Percentiles rank a stretch among this genome's conserved stretches.
phyloP scores from a whole-genome alignment of 1,284 basidiomycete species.

The Stygiomarasmius scandens region DNA sequence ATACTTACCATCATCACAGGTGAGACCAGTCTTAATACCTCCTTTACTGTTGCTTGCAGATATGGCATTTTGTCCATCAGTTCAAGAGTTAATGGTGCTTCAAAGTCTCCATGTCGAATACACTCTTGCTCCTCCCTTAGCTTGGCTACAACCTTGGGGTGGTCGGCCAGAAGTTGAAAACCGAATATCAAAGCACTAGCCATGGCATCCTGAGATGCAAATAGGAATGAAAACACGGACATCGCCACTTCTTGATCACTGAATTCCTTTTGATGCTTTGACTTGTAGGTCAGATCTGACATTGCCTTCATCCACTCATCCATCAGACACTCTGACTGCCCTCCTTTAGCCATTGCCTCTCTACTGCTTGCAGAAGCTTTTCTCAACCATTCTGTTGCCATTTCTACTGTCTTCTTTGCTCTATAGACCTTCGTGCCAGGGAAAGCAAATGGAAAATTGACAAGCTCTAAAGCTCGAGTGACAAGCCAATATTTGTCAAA shows the following conservation, averaged over 20 bases:
- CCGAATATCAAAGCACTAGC: slow-evolving; percentile 90
- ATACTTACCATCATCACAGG: slow-evolving; percentile 86
- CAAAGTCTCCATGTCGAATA: slow-evolving; percentile 79
- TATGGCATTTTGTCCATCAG: slow-evolving; percentile 93
- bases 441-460: slow-evolving; percentile 95
- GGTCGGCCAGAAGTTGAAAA: slow-evolving; percentile 95
- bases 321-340: slow-evolving; percentile 86
- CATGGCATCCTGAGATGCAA: slow-evolving; percentile 99
- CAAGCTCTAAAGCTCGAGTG: slow-evolving; percentile 93
- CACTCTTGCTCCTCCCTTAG: slow-evolving; percentile 90
- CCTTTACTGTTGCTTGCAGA: slow-evolving; percentile 89
- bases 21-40: slow-evolving; percentile 87
- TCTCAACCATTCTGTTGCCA: slow-evolving; percentile 83
- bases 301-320: slow-evolving; percentile 91
- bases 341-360: slow-evolving; percentile 80
- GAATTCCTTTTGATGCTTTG: slow-evolving; percentile 85
- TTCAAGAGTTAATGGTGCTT: slow-evolving; percentile 86
- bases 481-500: slow-evolving; percentile 96
- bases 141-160: slow-evolving; percentile 88
- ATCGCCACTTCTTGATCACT: slow-evolving; percentile 95
- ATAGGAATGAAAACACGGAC: slow-evolving; percentile 95
- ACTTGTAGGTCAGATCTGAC: slow-evolving; percentile 71
- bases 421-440: slow-evolving; percentile 97
- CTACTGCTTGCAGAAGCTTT: slow-evolving; percentile 83
- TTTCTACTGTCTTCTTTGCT: slow-evolving; percentile 91